These are phyloP conservation scores for Iris pallida DNA, from an alignment of 116 monocot species.

Conservation along the genomic window DNA sequence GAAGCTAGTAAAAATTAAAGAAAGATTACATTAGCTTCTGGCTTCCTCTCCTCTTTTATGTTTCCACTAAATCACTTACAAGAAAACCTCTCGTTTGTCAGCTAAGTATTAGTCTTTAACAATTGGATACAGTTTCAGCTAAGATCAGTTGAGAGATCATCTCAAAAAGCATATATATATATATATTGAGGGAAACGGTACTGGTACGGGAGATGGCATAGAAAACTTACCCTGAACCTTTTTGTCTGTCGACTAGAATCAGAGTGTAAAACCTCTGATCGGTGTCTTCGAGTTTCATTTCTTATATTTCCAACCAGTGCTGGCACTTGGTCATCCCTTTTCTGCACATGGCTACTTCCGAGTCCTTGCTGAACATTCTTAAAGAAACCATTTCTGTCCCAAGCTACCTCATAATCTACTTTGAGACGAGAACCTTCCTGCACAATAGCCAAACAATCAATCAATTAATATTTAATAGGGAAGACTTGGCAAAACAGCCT, in stretches of 20 bases:
- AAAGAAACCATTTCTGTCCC: conserved; percentile 70
- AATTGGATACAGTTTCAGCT: too few relatives aligned
- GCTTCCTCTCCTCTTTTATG: too few relatives aligned
- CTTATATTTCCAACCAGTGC: conserved; percentile 12
- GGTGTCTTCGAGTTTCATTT: conserved; percentile 30
- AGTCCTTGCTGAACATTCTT: conserved; percentile 27
- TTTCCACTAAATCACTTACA: too few relatives aligned
- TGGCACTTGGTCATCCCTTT: conserved; percentile 17
- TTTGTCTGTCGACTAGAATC: conserved; percentile 28
- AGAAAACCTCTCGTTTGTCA: too few relatives aligned
- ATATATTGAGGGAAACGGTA: too few relatives aligned
- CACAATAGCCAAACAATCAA: conserved; percentile 2
- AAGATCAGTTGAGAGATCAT: too few relatives aligned
- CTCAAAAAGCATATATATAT: too few relatives aligned
- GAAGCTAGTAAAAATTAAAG: too few relatives aligned
- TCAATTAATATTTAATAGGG: not conserved
- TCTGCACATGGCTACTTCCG: conserved; percentile 27
- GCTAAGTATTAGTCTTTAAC: too few relatives aligned
- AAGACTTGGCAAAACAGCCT: too few relatives aligned
- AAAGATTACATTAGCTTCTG: too few relatives aligned
- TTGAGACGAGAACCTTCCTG: conserved; percentile 95
- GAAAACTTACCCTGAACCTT: conserved; percentile 64
- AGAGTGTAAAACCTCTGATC: conserved; percentile 18
- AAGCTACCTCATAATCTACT: conserved; percentile 80
- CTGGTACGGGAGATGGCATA: too few relatives aligned